These are phyloP conservation scores for Fraxinus excelsior DNA, from an alignment of 257 asterid genomes.

Conservation along the genomic window DNA sequence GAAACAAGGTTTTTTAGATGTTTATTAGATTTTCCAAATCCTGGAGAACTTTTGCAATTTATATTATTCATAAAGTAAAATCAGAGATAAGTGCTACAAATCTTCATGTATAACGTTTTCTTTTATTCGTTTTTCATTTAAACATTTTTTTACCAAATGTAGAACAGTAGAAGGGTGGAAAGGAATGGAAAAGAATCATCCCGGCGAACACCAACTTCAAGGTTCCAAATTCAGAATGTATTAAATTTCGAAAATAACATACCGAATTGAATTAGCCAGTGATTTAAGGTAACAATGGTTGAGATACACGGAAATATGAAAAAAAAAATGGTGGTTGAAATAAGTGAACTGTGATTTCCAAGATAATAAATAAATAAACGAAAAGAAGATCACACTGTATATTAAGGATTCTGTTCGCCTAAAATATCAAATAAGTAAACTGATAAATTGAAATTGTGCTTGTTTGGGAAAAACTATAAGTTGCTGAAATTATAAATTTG, in stretches of 20 bases:
- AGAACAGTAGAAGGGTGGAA: background rate
- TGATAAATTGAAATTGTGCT: background rate
- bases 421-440: background rate
- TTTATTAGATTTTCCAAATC: background rate
- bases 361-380: background rate
- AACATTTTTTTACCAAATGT: background rate
- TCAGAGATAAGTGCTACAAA: background rate
- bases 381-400: background rate
- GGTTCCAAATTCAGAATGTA: background rate
- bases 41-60: background rate
- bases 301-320: background rate
- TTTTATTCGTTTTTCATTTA: background rate
- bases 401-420: conserved; percentile 1
- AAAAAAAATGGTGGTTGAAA: background rate
- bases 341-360: background rate
- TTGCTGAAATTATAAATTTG: too few relatives aligned
- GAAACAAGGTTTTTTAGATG: background rate
- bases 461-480: too few relatives aligned
- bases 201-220: background rate
- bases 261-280: background rate
- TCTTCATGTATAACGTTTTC: background rate
- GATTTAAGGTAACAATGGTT: background rate
- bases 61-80: background rate
- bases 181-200: background rate
- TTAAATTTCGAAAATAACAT: background rate